phyloP scores from a whole-genome alignment of 176 grass and related monocot genomes.

The Bromus sterilis region DNA sequence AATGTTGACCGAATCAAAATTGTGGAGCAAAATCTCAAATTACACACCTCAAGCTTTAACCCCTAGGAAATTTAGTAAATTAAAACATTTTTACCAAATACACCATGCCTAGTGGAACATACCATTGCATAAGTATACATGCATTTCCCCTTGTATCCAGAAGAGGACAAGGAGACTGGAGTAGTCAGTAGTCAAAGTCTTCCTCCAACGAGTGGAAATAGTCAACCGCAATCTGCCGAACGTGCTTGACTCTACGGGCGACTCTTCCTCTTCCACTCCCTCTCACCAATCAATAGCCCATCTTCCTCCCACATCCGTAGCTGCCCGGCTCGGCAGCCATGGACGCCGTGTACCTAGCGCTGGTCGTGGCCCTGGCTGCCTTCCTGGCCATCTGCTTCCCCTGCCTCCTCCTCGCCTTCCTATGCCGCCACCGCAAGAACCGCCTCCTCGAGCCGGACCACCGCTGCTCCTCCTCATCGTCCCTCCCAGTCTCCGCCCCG shows the following conservation, averaged over 20 bases:
- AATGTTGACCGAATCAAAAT: too few species aligned
- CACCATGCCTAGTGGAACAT: not conserved
- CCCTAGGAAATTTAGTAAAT: too few species aligned
- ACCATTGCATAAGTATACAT: not conserved
- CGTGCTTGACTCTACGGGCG: conserved; percentile 9
- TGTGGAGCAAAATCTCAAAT: too few species aligned
- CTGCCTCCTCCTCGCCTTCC: conserved; percentile 21
- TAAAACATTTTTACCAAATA: too few species aligned
- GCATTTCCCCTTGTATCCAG: not conserved
- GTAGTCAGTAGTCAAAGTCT: conserved; percentile 15
- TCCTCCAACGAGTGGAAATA: not conserved
- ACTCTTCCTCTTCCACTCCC: not conserved
- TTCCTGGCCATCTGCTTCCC: conserved; percentile 32
- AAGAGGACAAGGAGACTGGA: not conserved
- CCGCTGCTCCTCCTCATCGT: not conserved
- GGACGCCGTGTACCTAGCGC: conserved; percentile 21
- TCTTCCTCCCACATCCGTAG: not conserved
- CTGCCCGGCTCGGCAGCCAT: conserved; percentile 13
- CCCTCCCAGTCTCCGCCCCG: not conserved
- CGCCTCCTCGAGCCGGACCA: not conserved
- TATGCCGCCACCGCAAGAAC: conserved; percentile 23
- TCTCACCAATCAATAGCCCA: not conserved
- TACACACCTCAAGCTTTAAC: too few species aligned
- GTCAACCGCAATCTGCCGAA: conserved; percentile 3
- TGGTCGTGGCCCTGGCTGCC: conserved; percentile 21